Percentiles rank a stretch among this genome's conserved stretches.
Evolutionary conservation across 2,329 filamentous ascomycete genomes (phyloP).

Genomic region (Trichoderma gracile): DNA sequence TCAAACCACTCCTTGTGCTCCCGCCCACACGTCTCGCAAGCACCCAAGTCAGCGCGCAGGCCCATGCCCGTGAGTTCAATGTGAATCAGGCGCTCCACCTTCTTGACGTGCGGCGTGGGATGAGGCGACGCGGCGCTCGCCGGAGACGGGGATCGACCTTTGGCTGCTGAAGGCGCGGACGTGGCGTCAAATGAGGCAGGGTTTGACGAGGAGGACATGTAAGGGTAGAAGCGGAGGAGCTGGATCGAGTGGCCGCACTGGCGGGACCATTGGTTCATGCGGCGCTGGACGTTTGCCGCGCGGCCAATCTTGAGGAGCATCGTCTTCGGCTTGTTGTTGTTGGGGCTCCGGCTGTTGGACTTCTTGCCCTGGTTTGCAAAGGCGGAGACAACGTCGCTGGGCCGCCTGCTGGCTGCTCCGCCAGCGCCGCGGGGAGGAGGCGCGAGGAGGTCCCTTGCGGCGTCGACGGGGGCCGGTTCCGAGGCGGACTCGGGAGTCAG

Average conservation of each 20-base stretch:
- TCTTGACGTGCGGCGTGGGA: slow-evolving; percentile 82
- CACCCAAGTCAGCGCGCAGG: slow-evolving; percentile 52
- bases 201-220: slow-evolving; percentile 55
- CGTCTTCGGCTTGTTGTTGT: slow-evolving; percentile 50
- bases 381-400: slow-evolving; percentile 57
- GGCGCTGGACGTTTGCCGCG: slow-evolving; percentile 80
- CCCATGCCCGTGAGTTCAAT: slow-evolving; percentile 74
- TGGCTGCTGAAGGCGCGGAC: background rate
- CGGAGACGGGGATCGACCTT: slow-evolving; percentile 38
- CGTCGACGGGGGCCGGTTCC: slow-evolving; percentile 56
- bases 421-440: slow-evolving; percentile 44
- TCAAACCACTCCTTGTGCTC: slow-evolving; percentile 96
- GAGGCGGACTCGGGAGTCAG: slow-evolving; percentile 66
- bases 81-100: slow-evolving; percentile 87
- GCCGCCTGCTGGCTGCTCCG: slow-evolving; percentile 41
- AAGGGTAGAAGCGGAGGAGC: slow-evolving; percentile 89
- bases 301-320: slow-evolving; percentile 69
- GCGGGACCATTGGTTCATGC: slow-evolving; percentile 88
- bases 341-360: slow-evolving; percentile 27
- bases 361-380: slow-evolving; percentile 41
- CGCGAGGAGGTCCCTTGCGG: slow-evolving; percentile 59
- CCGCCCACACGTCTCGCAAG: slow-evolving; percentile 76
- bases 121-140: slow-evolving; percentile 46
- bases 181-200: slow-evolving; percentile 35
- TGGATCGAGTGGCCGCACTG: slow-evolving; percentile 91